Evolutionary conservation across 2,329 filamentous ascomycete genomes (phyloP), one percentile per base, ranked within the genome.

Genomic region (Colletotrichum phormii): DNA sequence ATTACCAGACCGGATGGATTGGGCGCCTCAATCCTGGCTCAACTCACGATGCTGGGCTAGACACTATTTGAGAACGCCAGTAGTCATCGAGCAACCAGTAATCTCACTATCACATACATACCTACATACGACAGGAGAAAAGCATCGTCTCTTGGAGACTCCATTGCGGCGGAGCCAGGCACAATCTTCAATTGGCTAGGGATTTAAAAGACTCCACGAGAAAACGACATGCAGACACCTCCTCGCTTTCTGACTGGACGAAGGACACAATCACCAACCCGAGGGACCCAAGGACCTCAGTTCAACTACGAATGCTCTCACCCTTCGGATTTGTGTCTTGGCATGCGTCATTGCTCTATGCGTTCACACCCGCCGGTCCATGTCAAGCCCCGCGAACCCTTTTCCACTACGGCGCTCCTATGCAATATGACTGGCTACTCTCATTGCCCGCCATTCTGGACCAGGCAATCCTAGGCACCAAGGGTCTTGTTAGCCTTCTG

Each of bases 321-420:
- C 29, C 37, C 29, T 22, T 57, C 11, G 11, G 22, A n/a, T 3
- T 8, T 15, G 6, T 24, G 8, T 60, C 70, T 72, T 70, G 70
- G 70, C 66, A 55, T 70, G 46, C 70, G 70, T 72, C 70, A 72
- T 70, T 35, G 6, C 64, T n/a, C 54, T 22, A 64, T 64, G 66
- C 70, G 46, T 29, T 8, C 18, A 61, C 66, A 15, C 65, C 60
- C 70, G 18, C 29, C 22, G 11, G 26, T 42, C 24, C 51, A 15
- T 71, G 64, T 53, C 51, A 9, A 29, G 65, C 59, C 58, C 69
- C 70, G 46, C 54, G 70, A 64, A 70, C 66, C 66, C 54, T 69
- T 72, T 46, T 54, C n/a, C 31, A 13, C 42, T 29, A 60, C 18
- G 26, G 7, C 5, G 26, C 35, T 8, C 6, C 49, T 13, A 9